These are phyloP conservation scores for Zea luxurians DNA, from an alignment of 176 grass and related monocot genomes.

Conservation along the genomic window DNA sequence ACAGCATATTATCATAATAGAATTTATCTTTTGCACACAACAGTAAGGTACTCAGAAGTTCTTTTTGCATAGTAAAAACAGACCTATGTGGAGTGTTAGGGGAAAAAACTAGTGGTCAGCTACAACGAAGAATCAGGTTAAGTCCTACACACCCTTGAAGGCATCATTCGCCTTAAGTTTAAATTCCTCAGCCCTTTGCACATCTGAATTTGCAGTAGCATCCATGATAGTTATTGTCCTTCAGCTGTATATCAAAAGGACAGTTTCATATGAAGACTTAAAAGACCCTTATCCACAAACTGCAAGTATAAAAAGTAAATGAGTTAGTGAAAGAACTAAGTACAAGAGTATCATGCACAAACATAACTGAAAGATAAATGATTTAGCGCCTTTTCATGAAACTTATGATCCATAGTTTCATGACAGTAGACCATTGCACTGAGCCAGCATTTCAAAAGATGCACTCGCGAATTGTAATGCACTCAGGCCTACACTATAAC, in stretches of 20 bases:
- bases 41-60: conserved; percentile 22
- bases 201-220: conserved; percentile 51
- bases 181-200: conserved; percentile 70
- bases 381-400: background rate
- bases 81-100: conserved; percentile 18
- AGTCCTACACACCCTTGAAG: conserved; percentile 66
- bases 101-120: background rate
- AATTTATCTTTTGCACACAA: conserved; percentile 39
- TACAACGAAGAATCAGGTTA: background rate
- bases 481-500: background rate
- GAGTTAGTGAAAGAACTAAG: conserved; percentile 15
- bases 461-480: background rate
- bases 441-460: background rate
- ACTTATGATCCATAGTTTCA: conserved; percentile 11
- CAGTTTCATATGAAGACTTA: conserved; percentile 8
- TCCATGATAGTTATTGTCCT: conserved; percentile 41
- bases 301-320: conserved; percentile 25
- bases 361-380: background rate
- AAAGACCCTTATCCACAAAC: background rate
- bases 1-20: conserved; percentile 27
- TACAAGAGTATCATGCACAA: background rate
- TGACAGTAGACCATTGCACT: background rate
- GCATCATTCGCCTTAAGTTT: conserved; percentile 78
- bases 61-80: conserved; percentile 41
- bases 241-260: conserved; percentile 4